Conservation (phyloP, 352 stramenopile genomes). For the Phytopythium delawarense region DNA sequence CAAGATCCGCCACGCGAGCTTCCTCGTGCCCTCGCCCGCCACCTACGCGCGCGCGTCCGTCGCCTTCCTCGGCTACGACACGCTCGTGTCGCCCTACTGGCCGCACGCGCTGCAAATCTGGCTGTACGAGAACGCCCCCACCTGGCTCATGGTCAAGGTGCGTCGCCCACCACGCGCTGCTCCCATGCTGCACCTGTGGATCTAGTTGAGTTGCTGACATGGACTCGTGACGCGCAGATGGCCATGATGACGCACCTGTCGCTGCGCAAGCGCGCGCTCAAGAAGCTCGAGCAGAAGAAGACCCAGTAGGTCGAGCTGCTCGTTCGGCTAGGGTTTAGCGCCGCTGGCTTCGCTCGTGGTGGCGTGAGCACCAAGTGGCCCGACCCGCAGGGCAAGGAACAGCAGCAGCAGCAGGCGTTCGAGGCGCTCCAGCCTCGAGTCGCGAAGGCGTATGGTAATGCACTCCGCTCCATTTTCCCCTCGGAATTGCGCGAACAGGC, state of each 20-base stretch:
- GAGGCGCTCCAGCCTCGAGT: too few relatives aligned
- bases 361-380: too few relatives aligned
- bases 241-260: constrained; percentile 76
- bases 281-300: constrained; percentile 88
- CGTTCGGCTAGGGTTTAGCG: too few relatives aligned
- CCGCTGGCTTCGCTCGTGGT: too few relatives aligned
- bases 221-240: constrained; percentile 22
- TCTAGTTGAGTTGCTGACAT: constrained; percentile 5
- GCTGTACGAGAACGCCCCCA: constrained; percentile 88
- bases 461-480: too few relatives aligned
- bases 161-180: constrained; percentile 38
- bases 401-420: too few relatives aligned
- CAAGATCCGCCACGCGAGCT: constrained; percentile 95
- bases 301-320: constrained; percentile 38
- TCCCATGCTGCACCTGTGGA: constrained; percentile 13
- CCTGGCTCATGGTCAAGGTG: constrained; percentile 81
- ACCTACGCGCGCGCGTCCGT: constrained; percentile 92
- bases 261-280: constrained; percentile 81
- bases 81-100: constrained; percentile 93
- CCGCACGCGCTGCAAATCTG: constrained; percentile 95
- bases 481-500: too few relatives aligned
- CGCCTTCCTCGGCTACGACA: constrained; percentile 91
- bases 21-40: constrained; percentile 90
- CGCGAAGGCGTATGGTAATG: too few relatives aligned
- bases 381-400: too few relatives aligned